Percentiles rank a stretch among this genome's conserved stretches.
These are phyloP conservation scores for Aaosphaeria pasadenensis DNA, from an alignment of 2,329 filamentous ascomycete species.

Conservation along the genomic window DNA sequence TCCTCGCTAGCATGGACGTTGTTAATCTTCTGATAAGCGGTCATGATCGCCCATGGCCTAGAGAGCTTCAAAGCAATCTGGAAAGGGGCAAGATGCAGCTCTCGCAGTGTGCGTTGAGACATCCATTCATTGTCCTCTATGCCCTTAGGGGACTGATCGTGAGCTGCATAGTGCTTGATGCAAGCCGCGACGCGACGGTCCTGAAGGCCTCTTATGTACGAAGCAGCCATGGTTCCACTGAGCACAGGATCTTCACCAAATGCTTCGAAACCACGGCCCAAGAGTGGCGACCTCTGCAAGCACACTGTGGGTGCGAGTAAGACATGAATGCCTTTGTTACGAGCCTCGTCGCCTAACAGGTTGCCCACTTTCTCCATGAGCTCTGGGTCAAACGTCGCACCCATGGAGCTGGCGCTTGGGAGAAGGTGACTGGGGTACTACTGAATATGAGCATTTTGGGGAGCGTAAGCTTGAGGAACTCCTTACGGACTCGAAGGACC, in stretches of 20 bases:
- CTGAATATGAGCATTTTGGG: too few relatives aligned
- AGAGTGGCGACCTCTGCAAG: slow-evolving; percentile 55
- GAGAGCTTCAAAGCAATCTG: not conserved
- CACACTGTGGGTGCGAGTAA: slow-evolving; percentile 66
- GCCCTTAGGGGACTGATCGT: slow-evolving; percentile 56
- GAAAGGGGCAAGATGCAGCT: not conserved
- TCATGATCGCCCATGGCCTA: not conserved
- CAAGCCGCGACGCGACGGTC: slow-evolving; percentile 66
- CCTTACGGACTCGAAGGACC: too few relatives aligned
- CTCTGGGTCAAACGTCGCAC: slow-evolving; percentile 11
- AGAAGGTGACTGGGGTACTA: not conserved
- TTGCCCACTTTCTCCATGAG: slow-evolving; percentile 64
- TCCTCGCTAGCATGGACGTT: not conserved
- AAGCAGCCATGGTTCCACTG: slow-evolving; percentile 65
- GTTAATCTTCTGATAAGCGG: not conserved
- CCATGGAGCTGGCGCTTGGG: not conserved
- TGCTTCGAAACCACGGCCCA: slow-evolving; percentile 67
- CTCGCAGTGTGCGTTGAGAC: not conserved
- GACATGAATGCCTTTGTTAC: slow-evolving; percentile 66
- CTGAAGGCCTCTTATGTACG: slow-evolving; percentile 63
- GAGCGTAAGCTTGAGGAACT: too few relatives aligned
- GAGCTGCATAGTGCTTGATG: slow-evolving; percentile 62
- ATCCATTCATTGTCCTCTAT: not conserved
- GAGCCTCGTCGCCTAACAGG: slow-evolving; percentile 64
- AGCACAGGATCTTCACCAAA: slow-evolving; percentile 67